Conservation (phyloP, 352 stramenopile genomes). For the Globisporangium echinulatum region DNA sequence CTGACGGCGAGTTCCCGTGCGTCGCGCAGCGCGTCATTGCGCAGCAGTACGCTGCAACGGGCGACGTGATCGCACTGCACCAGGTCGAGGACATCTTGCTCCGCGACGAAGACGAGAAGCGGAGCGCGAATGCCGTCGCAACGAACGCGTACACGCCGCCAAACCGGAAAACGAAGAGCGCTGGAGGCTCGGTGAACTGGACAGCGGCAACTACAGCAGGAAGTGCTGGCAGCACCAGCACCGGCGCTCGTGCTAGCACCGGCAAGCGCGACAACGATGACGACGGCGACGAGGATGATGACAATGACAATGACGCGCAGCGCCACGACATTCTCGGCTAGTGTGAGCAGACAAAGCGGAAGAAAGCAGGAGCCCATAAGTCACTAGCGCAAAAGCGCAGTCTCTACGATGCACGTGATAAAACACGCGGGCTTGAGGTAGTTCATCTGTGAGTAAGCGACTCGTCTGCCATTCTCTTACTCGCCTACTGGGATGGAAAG, state of each 20-base stretch:
- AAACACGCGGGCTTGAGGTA: too few relatives aligned
- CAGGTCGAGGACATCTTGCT: slow-evolving; percentile 43
- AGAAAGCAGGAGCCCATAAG: too few relatives aligned
- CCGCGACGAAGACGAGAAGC: slow-evolving; percentile 38
- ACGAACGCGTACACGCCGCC: slow-evolving; percentile 7
- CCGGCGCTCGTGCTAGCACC: not conserved
- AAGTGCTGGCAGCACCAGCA: not conserved
- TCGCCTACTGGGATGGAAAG: slow-evolving; percentile 1
- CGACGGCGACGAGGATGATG: slow-evolving; percentile 17
- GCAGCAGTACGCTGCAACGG: slow-evolving; percentile 31
- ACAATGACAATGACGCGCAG: slow-evolving; percentile 18
- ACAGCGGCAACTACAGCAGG: not conserved
- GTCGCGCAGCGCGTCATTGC: slow-evolving; percentile 35
- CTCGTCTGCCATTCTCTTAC: not conserved
- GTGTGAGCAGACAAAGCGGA: not conserved
- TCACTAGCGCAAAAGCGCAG: too few relatives aligned
- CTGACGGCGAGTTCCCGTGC: slow-evolving; percentile 43
- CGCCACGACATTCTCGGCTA: slow-evolving; percentile 31
- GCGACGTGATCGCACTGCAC: slow-evolving; percentile 31
- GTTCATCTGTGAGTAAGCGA: too few relatives aligned
- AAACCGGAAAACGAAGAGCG: slow-evolving; percentile 1
- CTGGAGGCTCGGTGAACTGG: slow-evolving; percentile 8
- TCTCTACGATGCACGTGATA: too few relatives aligned
- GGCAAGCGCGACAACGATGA: slow-evolving; percentile 15
- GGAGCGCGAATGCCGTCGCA: not conserved